A percentile compares a stretch with the other conserved stretches of the same genome.
phyloP scores from a whole-genome alignment of 2,329 filamentous ascomycete genomes.

The Colletotrichum sidae region DNA sequence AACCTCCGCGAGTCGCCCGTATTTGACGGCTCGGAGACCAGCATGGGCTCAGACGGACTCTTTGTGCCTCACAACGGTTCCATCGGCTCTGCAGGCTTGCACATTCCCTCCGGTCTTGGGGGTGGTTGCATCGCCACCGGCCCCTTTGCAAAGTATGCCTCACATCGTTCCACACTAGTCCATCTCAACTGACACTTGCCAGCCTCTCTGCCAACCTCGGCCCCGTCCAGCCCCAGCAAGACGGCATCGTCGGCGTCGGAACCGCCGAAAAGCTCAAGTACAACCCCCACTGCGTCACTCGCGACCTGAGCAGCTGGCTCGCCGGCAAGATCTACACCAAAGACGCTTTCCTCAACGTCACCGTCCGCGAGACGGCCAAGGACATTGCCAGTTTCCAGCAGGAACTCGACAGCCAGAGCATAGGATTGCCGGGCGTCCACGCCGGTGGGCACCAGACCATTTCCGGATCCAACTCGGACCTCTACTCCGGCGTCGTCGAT shows the following conservation, averaged over 20 bases:
- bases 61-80: slow-evolving; percentile 42
- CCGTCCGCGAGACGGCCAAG: slow-evolving; percentile 33
- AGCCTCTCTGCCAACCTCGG: slow-evolving; percentile 44
- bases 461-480: slow-evolving; percentile 52
- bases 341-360: slow-evolving; percentile 39
- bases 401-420: slow-evolving; percentile 51
- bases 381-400: slow-evolving; percentile 50
- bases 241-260: slow-evolving; percentile 1
- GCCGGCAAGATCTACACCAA: slow-evolving; percentile 39
- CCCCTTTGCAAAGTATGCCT: slow-evolving; percentile 42
- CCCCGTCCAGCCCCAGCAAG: slow-evolving; percentile 40
- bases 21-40: slow-evolving; percentile 53
- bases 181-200: not conserved
- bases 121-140: slow-evolving; percentile 48
- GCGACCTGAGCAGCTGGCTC: slow-evolving; percentile 40
- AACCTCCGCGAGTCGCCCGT: slow-evolving; percentile 44
- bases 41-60: slow-evolving; percentile 52
- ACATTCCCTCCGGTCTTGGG: slow-evolving; percentile 49
- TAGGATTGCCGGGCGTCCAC: slow-evolving; percentile 40
- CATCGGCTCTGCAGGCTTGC: slow-evolving; percentile 34
- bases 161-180: rapidly evolving
- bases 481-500: slow-evolving; percentile 50
- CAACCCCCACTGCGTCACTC: slow-evolving; percentile 46
- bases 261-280: slow-evolving; percentile 35
- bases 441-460: slow-evolving; percentile 30